Evolutionary conservation across 2,329 filamentous ascomycete species (phyloP), one percentile per base, ranked within the genome.

Genomic region (Colletotrichum scovillei): DNA sequence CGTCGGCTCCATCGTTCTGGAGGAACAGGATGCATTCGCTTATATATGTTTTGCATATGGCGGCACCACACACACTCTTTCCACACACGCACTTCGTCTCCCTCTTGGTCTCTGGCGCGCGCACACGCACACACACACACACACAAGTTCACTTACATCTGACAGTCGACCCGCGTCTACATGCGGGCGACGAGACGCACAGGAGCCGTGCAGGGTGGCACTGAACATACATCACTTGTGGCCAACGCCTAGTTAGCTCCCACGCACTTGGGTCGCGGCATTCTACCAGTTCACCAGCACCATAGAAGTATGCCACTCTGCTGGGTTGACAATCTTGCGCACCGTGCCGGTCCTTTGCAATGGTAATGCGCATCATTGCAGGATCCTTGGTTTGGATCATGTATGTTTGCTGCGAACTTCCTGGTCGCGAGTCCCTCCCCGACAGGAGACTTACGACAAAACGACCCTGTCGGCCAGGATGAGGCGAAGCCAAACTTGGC

Each of bases 131-230:
- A 22, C 22, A 22, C 22, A 22, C 22, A 63, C 64, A 32, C 68
- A 72, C 72, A 68, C 67, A 71, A 49, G 63, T 69, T 74, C 68
- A 72, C 69, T 74, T 72, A 68, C 72, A 74, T 63, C 69, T 74
- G 42, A 60, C 72, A 72, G 49, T 60, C 58, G 69, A 74, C 72
- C 63, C 63, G 69, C 69, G 71, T 62, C 56, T 26, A n/a, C 35
- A 66, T 73, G 71, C 71, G 71, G 71, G 71, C 67, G 56, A 66
- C 67, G 56, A 71, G 71, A 73, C 56, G 70, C 59, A 62, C 60
- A 73, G 70, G 67, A 73, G 71, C 56, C 60, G 38, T 73, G 71
- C 67, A 73, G 71, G 71, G 71, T 73, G 62, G 52, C 62, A 73
- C 71, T 63, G 60, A 58, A 32, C 60, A 67, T 73, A 73, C 67